phyloP scores from a whole-genome alignment of 1,284 basidiomycete genomes.

The Apiotrichum gamsii region DNA sequence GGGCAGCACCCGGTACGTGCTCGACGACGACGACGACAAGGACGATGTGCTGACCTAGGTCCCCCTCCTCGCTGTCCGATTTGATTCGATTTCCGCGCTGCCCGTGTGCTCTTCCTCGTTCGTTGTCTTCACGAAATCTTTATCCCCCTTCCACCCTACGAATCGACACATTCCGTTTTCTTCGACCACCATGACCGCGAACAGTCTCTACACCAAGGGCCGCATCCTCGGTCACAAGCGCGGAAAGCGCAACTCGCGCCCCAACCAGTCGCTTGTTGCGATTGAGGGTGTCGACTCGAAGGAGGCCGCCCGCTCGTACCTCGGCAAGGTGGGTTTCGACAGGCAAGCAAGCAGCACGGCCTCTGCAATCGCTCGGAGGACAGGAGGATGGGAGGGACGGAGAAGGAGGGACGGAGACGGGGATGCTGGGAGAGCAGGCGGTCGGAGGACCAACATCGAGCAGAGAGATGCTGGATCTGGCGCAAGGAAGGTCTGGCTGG shows the following conservation, averaged over 20 bases:
- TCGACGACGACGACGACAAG: not conserved
- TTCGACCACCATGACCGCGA: not conserved
- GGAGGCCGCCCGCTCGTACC: constrained; percentile 95
- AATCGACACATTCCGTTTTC: not conserved
- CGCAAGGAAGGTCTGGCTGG: too few species aligned
- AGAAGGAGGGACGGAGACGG: too few species aligned
- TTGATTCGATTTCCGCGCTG: not conserved
- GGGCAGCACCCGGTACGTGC: constrained; percentile 3
- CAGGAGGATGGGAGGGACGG: not conserved
- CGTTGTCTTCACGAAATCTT: not conserved
- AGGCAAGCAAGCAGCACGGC: constrained; percentile 1
- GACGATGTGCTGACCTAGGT: constrained; percentile 3
- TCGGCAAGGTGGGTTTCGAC: constrained; percentile 75
- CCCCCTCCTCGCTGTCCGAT: not conserved
- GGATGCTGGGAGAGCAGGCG: too few species aligned
- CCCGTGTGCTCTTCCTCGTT: not conserved
- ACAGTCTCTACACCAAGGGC: constrained; percentile 90
- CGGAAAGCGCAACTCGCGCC: constrained; percentile 90
- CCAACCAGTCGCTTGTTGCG: constrained; percentile 92
- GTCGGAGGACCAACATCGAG: too few species aligned
- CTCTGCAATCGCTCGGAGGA: not conserved
- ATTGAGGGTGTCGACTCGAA: constrained; percentile 93
- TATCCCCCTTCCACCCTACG: not conserved
- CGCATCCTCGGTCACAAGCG: constrained; percentile 97
- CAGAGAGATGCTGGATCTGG: too few species aligned